A percentile compares a stretch with the other conserved stretches of the same genome.
Evolutionary conservation across 345 rosid genomes (phyloP).

Genomic region (Mangifera indica): DNA sequence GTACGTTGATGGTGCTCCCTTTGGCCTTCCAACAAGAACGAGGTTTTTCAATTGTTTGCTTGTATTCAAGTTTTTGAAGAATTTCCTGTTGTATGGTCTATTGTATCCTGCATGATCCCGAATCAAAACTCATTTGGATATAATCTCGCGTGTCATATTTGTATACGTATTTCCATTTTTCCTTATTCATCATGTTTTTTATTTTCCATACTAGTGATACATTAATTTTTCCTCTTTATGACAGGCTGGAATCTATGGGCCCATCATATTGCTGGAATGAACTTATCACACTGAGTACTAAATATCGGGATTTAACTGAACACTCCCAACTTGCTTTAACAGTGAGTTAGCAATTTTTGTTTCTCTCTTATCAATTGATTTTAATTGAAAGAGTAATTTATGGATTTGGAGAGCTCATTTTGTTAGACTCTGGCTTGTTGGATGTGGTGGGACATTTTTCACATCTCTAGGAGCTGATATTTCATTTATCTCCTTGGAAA

Average conservation of each 20-base stretch:
- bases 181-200: background rate
- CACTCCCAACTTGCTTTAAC: slow-evolving; percentile 91
- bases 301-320: slow-evolving; percentile 85
- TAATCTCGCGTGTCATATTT: too few species aligned
- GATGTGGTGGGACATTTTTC: background rate
- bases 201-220: background rate
- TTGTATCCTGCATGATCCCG: background rate
- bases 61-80: background rate
- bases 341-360: slow-evolving; percentile 34
- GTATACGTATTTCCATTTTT: background rate
- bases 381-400: too few species aligned
- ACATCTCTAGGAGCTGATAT: slow-evolving; percentile 11
- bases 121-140: too few species aligned
- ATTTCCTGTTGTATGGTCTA: background rate
- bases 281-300: slow-evolving; percentile 73
- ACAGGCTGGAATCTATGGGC: slow-evolving; percentile 82
- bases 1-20: slow-evolving; percentile 88
- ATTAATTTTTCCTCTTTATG: background rate
- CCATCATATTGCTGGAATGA: slow-evolving; percentile 88
- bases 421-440: background rate
- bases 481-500: slow-evolving; percentile 10
- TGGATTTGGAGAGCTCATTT: too few species aligned
- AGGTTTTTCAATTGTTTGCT: slow-evolving; percentile 40
- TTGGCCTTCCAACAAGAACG: slow-evolving; percentile 88
- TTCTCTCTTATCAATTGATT: slow-evolving; percentile 14